phyloP scores from a whole-genome alignment of 148 eudicot genomes.

The Silene uniflora region DNA sequence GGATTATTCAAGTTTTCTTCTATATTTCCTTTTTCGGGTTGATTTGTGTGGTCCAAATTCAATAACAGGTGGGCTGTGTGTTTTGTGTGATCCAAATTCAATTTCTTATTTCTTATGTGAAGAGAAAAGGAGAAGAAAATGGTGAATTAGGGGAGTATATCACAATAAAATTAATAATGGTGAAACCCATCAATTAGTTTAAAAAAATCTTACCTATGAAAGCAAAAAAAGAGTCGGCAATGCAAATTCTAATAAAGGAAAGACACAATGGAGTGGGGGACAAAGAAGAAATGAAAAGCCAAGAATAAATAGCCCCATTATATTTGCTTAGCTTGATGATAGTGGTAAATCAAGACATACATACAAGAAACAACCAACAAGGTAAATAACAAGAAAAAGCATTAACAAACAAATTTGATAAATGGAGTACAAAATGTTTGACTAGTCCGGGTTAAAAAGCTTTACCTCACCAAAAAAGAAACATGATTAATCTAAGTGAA shows the following conservation, averaged over 20 bases:
- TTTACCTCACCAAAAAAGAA: conserved; percentile 7
- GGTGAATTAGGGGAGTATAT: too few relatives aligned
- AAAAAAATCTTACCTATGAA: conserved; percentile 19
- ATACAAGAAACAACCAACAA: not conserved
- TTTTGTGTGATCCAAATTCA: too few relatives aligned
- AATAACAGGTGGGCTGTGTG: too few relatives aligned
- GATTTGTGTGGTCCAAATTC: too few relatives aligned
- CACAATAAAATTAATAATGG: not conserved
- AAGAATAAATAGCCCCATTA: conserved; percentile 24
- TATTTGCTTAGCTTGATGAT: not conserved
- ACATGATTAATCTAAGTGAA: not conserved
- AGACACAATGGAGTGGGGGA: conserved; percentile 32
- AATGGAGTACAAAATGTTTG: not conserved
- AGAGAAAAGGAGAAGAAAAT: too few relatives aligned
- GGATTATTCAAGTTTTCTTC: too few relatives aligned
- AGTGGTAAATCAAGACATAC: not conserved
- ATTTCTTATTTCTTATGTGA: too few relatives aligned
- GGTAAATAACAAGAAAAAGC: too few relatives aligned
- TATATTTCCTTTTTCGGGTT: too few relatives aligned
- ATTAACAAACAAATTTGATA: too few relatives aligned
- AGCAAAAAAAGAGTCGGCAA: conserved; percentile 17
- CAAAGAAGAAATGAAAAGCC: conserved; percentile 30
- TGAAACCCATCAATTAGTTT: not conserved
- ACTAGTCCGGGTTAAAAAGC: conserved; percentile 4
- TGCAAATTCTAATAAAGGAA: conserved; percentile 13